Conservation (phyloP, 2,329 filamentous ascomycete genomes). For the Helotiales sp. region DNA sequence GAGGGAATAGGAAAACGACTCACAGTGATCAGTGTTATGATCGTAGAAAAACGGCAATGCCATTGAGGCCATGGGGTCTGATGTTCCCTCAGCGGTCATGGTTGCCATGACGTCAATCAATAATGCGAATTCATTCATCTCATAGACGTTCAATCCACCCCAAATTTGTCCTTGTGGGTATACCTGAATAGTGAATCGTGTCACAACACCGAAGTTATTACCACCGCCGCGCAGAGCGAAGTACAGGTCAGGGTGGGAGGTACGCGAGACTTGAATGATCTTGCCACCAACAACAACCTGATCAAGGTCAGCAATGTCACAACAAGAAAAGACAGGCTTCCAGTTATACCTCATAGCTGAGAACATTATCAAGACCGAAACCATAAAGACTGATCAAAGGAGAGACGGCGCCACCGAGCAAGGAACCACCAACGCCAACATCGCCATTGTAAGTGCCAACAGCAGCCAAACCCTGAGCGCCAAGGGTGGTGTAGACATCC, state of each 20-base stretch:
- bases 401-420: slow-evolving; percentile 26
- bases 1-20: not conserved
- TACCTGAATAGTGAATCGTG: slow-evolving; percentile 30
- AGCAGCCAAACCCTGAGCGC: slow-evolving; percentile 29
- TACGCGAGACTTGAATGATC: slow-evolving; percentile 11
- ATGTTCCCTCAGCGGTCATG: not conserved
- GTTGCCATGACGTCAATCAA: not conserved
- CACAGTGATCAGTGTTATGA: not conserved
- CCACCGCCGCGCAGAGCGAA: slow-evolving; percentile 20
- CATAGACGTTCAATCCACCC: slow-evolving; percentile 5
- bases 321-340: no score
- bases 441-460: slow-evolving; percentile 36
- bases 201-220: slow-evolving; percentile 33
- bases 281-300: slow-evolving; percentile 28
- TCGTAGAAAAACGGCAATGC: not conserved
- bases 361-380: slow-evolving; percentile 47
- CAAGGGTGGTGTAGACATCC: slow-evolving; percentile 32
- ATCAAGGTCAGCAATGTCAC: slow-evolving; percentile 39
- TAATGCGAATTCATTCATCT: not conserved
- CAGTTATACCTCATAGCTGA: not conserved
- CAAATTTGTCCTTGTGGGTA: slow-evolving; percentile 18
- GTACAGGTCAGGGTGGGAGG: slow-evolving; percentile 15
- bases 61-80: not conserved
- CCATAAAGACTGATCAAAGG: slow-evolving; percentile 37
- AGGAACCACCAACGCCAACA: slow-evolving; percentile 42